These are phyloP conservation scores for Fusarium liriodendri DNA, from an alignment of 2,329 filamentous ascomycete genomes.

Conservation along the genomic window DNA sequence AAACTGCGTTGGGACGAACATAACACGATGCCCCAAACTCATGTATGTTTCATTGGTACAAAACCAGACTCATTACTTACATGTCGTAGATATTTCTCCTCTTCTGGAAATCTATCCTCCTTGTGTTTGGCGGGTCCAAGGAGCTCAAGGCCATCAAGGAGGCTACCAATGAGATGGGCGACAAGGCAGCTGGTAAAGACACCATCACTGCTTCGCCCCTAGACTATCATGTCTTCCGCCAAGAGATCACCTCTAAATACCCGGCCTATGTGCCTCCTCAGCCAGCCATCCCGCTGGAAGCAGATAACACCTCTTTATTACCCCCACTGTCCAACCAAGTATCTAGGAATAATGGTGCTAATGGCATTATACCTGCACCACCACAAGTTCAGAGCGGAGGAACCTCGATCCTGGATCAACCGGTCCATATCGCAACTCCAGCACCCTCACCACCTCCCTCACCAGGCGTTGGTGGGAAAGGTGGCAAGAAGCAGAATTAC, in stretches of 20 bases:
- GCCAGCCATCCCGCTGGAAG: slow-evolving; percentile 84
- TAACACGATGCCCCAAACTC: slow-evolving; percentile 69
- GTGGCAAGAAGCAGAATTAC: slow-evolving; percentile 98
- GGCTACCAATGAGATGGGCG: slow-evolving; percentile 71
- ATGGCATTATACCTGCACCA: slow-evolving; percentile 70
- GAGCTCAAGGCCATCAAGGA: slow-evolving; percentile 81
- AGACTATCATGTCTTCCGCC: slow-evolving; percentile 95
- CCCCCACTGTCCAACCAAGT: slow-evolving; percentile 85
- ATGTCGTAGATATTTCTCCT: slow-evolving; percentile 75
- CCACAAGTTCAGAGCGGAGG: slow-evolving; percentile 67
- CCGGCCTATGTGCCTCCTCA: slow-evolving; percentile 93
- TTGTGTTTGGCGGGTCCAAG: slow-evolving; percentile 83
- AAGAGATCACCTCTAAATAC: slow-evolving; percentile 98
- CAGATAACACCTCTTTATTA: slow-evolving; percentile 90
- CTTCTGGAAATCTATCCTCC: slow-evolving; percentile 90
- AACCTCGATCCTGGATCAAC: slow-evolving; percentile 90
- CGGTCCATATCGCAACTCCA: slow-evolving; percentile 98
- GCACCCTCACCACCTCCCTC: slow-evolving; percentile 96
- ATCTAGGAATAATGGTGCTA: slow-evolving; percentile 68
- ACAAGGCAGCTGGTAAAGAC: slow-evolving; percentile 74
- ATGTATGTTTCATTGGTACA: slow-evolving; percentile 57
- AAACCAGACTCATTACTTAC: slow-evolving; percentile 34
- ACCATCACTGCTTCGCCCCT: slow-evolving; percentile 92
- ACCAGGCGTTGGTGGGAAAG: slow-evolving; percentile 86
- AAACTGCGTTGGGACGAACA: slow-evolving; percentile 80